Evolutionary conservation across 805 yeast species (phyloP), one percentile per base, ranked within the genome.

Genomic region (Monosporozyma aerobia): DNA sequence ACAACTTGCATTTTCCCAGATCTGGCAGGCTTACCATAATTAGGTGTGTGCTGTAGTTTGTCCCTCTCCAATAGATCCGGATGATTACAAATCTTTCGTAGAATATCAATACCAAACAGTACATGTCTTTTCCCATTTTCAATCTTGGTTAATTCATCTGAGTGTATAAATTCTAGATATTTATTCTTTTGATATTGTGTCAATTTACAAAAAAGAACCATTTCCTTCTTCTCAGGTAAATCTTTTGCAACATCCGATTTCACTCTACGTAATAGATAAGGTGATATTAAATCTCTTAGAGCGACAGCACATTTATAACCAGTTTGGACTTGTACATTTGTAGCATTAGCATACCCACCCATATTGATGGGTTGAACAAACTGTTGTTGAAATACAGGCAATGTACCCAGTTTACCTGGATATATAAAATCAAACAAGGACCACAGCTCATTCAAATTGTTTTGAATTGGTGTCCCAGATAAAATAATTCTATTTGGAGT

Each of bases 331-430:
- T 94, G 97, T 3, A 94, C 80, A 65, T 94, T 94, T 1, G 95
- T 82, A 0, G 99, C 98, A 71, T 92, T 94, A 1, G 99, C 96
- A 69, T 94, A 94, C 0, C 99, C 99, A n/a, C 99, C 99, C 65
- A 87, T 77, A 63, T 90, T 92, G 46, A 94, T 94, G 0, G 99
- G 99, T 5, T 83, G 75, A 2, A 96, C 85, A 67, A 94, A 94
- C 65, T 94, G 97, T 51, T 79, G 85, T 68, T 90, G 95, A 61
- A 94, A 94, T 0, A 94, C 92, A 0, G 99, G 99, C 25, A 94
- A 72, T 0, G 99, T 94, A 0, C 99, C 99, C 23, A 94, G 70
- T 56, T 95, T 74, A 0, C 99, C 99, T 0, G 99, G 99, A 62
- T 85, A 90, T 2, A 90, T 85, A 70, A 94, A 94, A 63, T 94